phyloP scores from a whole-genome alignment of 2,329 filamentous ascomycete species.

The Penicillium sp. region DNA sequence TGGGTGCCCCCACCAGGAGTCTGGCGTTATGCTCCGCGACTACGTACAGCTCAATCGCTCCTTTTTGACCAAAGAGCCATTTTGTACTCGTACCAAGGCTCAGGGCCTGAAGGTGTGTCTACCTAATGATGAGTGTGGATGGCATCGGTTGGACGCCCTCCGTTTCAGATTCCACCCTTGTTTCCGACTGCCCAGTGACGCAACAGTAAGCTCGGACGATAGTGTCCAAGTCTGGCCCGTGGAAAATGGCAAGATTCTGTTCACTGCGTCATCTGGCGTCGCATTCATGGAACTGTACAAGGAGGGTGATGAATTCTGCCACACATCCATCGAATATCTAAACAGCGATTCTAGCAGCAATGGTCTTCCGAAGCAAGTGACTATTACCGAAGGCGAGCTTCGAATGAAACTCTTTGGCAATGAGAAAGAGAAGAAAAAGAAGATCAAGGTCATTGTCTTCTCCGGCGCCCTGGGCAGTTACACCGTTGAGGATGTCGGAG shows the following conservation, averaged over 20 bases:
- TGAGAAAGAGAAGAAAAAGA: conserved; percentile 66
- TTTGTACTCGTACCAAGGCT: conserved; percentile 80
- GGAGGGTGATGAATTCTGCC: conserved; percentile 79
- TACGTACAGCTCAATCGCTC: conserved; percentile 82
- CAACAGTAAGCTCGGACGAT: conserved; percentile 62
- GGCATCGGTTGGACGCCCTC: conserved; percentile 86
- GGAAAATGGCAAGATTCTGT: conserved; percentile 71
- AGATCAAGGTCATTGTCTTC: conserved; percentile 69
- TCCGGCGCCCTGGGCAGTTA: conserved; percentile 73
- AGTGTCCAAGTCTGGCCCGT: conserved; percentile 85
- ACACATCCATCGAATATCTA: conserved; percentile 76
- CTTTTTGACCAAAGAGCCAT: conserved; percentile 79
- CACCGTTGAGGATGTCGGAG: conserved; percentile 73
- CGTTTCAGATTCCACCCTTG: conserved; percentile 89
- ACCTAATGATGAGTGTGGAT: conserved; percentile 79
- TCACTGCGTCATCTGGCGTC: conserved; percentile 78
- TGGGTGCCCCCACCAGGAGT: conserved; percentile 85
- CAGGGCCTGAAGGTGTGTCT: conserved; percentile 73
- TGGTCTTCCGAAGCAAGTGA: conserved; percentile 68
- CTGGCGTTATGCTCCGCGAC: conserved; percentile 87
- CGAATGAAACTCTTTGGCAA: conserved; percentile 68
- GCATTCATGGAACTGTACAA: conserved; percentile 80
- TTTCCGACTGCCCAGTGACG: conserved; percentile 80
- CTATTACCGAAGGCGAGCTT: conserved; percentile 73
- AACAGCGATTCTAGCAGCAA: conserved; percentile 59